Conservation (phyloP, 1,284 basidiomycete species). For the Sporisorium scitamineum region DNA sequence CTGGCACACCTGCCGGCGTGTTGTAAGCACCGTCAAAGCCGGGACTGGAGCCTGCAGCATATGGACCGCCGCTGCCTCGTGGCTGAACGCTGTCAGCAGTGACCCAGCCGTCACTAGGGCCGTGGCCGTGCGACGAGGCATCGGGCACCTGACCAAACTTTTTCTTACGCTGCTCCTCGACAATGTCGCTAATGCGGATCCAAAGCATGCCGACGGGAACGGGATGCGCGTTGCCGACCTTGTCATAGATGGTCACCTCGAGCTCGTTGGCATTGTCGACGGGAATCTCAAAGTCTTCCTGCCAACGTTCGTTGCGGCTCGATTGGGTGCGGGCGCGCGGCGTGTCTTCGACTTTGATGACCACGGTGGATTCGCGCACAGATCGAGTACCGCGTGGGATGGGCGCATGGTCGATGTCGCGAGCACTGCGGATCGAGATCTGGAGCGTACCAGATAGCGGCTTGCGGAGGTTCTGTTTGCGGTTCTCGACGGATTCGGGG, state of each 20-base stretch:
- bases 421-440: constrained; percentile 87
- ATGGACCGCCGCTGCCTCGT: constrained; percentile 29
- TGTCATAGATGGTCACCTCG: constrained; percentile 95
- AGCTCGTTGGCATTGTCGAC: constrained; percentile 99
- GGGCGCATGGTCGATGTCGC: constrained; percentile 94
- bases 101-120: constrained; percentile 66
- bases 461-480: constrained; percentile 89
- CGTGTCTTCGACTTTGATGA: constrained; percentile 95
- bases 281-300: constrained; percentile 94
- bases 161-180: constrained; percentile 92
- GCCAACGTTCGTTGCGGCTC: constrained; percentile 94
- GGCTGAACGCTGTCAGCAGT: constrained; percentile 64
- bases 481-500: constrained; percentile 74
- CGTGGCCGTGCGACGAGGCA: constrained; percentile 50
- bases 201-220: constrained; percentile 95
- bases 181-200: constrained; percentile 93
- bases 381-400: constrained; percentile 71
- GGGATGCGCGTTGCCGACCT: constrained; percentile 80
- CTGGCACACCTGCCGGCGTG: constrained; percentile 53
- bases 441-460: constrained; percentile 93
- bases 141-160: constrained; percentile 78
- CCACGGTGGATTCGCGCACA: constrained; percentile 83
- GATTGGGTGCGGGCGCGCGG: constrained; percentile 92
- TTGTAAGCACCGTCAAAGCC: constrained; percentile 48
- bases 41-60: constrained; percentile 15